phyloP scores from a whole-genome alignment of 2,329 filamentous ascomycete species.

The Fusarium transvaalense region DNA sequence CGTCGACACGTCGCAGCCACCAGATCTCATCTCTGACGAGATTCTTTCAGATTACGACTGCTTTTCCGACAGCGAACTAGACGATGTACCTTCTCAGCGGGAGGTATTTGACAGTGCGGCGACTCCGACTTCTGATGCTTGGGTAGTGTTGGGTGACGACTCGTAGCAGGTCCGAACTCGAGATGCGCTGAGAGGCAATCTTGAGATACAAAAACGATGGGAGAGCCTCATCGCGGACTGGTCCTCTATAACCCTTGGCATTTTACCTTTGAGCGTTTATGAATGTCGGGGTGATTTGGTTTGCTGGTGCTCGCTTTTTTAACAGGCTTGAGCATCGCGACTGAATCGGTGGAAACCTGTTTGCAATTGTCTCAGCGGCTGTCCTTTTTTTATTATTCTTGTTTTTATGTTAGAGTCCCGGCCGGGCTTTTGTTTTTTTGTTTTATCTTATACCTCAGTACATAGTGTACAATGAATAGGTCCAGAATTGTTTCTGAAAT shows the following conservation, averaged over 20 bases:
- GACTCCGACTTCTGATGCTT: slow-evolving; percentile 52
- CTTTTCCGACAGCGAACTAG: slow-evolving; percentile 54
- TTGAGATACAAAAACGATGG: slow-evolving; percentile 44
- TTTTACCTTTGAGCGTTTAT: slow-evolving; percentile 20
- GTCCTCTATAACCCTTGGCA: slow-evolving; percentile 52
- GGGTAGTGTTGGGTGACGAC: slow-evolving; percentile 61
- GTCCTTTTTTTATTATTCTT: neutral
- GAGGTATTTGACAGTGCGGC: slow-evolving; percentile 50
- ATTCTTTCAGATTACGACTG: slow-evolving; percentile 54
- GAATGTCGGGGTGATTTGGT: slow-evolving; percentile 20
- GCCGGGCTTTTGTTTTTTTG: neutral
- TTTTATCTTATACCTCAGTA: slow-evolving; percentile 14
- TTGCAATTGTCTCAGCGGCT: slow-evolving; percentile 44
- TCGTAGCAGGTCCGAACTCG: slow-evolving; percentile 59
- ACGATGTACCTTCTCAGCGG: slow-evolving; percentile 50
- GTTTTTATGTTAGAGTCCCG: slow-evolving; percentile 24
- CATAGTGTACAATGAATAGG: slow-evolving; percentile 19
- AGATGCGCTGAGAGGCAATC: slow-evolving; percentile 50
- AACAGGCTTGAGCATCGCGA: slow-evolving; percentile 47
- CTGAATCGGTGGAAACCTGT: slow-evolving; percentile 21
- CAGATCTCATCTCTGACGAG: slow-evolving; percentile 52
- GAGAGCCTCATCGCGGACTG: slow-evolving; percentile 55
- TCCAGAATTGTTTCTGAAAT: slow-evolving; percentile 1
- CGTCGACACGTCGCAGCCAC: slow-evolving; percentile 54
- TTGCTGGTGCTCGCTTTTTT: slow-evolving; percentile 45